A percentile compares a stretch with the other conserved stretches of the same genome.
phyloP scores from a whole-genome alignment of 2,329 filamentous ascomycete genomes.

The Phyllosticta ampelicida region DNA sequence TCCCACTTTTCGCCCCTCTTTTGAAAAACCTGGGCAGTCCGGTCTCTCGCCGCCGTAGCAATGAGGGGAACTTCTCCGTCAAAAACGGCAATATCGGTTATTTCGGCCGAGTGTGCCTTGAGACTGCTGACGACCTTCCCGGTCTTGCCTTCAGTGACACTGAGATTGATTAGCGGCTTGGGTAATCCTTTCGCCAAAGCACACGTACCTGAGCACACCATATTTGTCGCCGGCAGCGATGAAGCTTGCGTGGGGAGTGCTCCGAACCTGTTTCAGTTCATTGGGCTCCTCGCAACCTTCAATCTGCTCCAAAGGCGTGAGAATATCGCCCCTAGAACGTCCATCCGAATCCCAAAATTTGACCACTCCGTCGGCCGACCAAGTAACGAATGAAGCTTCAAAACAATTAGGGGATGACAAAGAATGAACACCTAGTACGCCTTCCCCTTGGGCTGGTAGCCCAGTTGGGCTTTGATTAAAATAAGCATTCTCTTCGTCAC shows the following conservation, averaged over 20 bases:
- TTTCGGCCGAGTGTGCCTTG: constrained; percentile 78
- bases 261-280: constrained; percentile 47
- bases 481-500: constrained; percentile 19
- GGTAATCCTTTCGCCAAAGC: background rate
- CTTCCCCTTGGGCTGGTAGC: constrained; percentile 46
- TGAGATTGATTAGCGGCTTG: constrained; percentile 17
- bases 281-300: constrained; percentile 40
- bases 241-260: constrained; percentile 50
- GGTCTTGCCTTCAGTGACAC: constrained; percentile 53
- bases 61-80: constrained; percentile 55
- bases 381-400: constrained; percentile 72
- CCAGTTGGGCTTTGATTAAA: constrained; percentile 26
- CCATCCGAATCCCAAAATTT: constrained; percentile 76
- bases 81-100: constrained; percentile 68
- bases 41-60: constrained; percentile 76
- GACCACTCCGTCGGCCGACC: constrained; percentile 71
- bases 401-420: constrained; percentile 50
- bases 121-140: constrained; percentile 56
- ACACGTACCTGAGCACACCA: constrained; percentile 56
- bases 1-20: constrained; percentile 50
- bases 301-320: constrained; percentile 58
- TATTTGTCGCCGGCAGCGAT: constrained; percentile 79
- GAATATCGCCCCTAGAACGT: constrained; percentile 50
- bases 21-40: constrained; percentile 85
- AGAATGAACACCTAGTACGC: constrained; percentile 59